A percentile compares a stretch with the other conserved stretches of the same genome.
Evolutionary conservation across 177 flowering plant genomes (phyloP).

Genomic region (Vitis hybrid): DNA sequence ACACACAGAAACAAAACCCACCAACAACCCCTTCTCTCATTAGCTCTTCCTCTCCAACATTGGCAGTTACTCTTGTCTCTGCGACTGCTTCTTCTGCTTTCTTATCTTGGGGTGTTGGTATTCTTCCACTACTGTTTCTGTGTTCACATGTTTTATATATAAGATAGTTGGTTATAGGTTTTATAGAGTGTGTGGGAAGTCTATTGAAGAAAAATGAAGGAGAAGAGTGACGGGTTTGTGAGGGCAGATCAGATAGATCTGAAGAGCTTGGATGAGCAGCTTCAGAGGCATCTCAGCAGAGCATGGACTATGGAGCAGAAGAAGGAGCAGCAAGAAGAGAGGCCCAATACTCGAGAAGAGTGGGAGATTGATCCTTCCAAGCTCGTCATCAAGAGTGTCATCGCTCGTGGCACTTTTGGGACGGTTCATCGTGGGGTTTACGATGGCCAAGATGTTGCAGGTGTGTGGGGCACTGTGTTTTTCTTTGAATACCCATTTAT

Average conservation of each 20-base stretch:
- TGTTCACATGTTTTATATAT: background rate
- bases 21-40: background rate
- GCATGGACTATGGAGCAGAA: constrained; percentile 51
- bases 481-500: background rate
- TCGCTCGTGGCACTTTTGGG: constrained; percentile 59
- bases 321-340: constrained; percentile 14
- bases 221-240: constrained; percentile 38
- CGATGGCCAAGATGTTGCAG: constrained; percentile 57
- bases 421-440: constrained; percentile 53
- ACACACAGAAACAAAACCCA: background rate
- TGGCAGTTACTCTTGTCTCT: constrained; percentile 12
- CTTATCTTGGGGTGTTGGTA: background rate
- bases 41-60: constrained; percentile 3
- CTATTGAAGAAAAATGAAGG: constrained; percentile 23
- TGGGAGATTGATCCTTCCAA: constrained; percentile 61
- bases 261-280: constrained; percentile 55
- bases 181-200: background rate
- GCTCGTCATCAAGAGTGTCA: constrained; percentile 37
- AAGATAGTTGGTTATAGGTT: background rate
- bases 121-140: background rate
- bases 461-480: constrained; percentile 17
- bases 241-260: constrained; percentile 60
- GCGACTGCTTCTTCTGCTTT: constrained; percentile 3
- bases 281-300: constrained; percentile 45
- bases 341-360: constrained; percentile 23